Conservation (phyloP, 192 early-diverging fungal species). For the Phlyctochytrium bullatum region DNA sequence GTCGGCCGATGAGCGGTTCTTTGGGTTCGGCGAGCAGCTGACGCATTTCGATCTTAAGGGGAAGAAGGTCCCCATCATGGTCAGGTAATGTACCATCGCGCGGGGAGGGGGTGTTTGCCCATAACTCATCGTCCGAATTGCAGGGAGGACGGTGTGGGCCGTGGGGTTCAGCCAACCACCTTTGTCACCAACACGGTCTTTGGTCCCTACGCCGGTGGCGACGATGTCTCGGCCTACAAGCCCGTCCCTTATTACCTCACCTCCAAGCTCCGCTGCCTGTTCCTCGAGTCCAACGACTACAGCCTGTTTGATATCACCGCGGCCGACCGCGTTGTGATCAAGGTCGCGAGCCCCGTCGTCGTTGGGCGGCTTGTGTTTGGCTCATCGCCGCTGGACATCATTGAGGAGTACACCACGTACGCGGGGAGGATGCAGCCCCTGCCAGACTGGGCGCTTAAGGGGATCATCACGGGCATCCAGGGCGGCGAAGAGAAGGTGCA, state of each 20-base stretch:
- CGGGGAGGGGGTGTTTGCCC: not conserved
- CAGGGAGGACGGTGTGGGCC: slow-evolving; percentile 35
- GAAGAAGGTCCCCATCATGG: slow-evolving; percentile 36
- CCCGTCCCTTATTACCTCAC: slow-evolving; percentile 38
- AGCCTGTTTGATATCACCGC: slow-evolving; percentile 33
- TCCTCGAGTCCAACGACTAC: slow-evolving; percentile 37
- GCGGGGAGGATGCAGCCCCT: slow-evolving; percentile 33
- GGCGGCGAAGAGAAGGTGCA: slow-evolving; percentile 35
- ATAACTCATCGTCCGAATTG: not conserved
- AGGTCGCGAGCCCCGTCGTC: slow-evolving; percentile 14
- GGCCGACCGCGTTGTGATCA: slow-evolving; percentile 28
- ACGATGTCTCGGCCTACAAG: slow-evolving; percentile 34
- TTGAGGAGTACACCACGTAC: slow-evolving; percentile 39
- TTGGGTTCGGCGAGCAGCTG: slow-evolving; percentile 46
- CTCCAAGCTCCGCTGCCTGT: slow-evolving; percentile 28
- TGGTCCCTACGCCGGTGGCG: slow-evolving; percentile 22
- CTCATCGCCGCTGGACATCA: slow-evolving; percentile 26
- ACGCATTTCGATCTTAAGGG: slow-evolving; percentile 30
- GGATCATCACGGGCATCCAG: slow-evolving; percentile 35
- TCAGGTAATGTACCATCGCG: slow-evolving; percentile 6
- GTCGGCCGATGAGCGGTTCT: slow-evolving; percentile 34
- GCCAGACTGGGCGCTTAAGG: slow-evolving; percentile 36
- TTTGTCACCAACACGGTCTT: slow-evolving; percentile 22
- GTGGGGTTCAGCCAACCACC: slow-evolving; percentile 29
- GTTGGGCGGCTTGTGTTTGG: slow-evolving; percentile 36